phyloP scores from a whole-genome alignment of 2,329 filamentous ascomycete species.

The Penicillium sp. region DNA sequence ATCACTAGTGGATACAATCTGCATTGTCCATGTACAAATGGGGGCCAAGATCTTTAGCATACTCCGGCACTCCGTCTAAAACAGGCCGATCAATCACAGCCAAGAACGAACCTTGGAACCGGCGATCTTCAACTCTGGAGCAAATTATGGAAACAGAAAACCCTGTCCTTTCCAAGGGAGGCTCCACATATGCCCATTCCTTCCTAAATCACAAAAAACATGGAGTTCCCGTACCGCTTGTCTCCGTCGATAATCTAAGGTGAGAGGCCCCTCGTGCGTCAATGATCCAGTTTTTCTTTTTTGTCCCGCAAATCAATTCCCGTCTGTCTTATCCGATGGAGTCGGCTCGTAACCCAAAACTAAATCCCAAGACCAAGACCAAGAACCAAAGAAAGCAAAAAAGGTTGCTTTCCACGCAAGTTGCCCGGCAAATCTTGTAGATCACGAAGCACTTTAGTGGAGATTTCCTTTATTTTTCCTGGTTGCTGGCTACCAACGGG shows the following conservation, averaged over 20 bases:
- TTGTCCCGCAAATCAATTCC: background rate
- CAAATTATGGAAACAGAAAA: background rate
- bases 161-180: background rate
- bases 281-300: background rate
- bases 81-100: background rate
- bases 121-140: background rate
- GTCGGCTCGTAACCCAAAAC: background rate
- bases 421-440: background rate
- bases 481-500: background rate
- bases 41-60: background rate
- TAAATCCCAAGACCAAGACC: background rate
- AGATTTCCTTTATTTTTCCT: background rate
- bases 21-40: background rate
- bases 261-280: conserved; percentile 1
- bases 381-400: background rate
- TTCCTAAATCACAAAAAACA: background rate
- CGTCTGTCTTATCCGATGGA: background rate
- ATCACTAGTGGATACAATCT: no score
- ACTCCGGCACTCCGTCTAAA: background rate
- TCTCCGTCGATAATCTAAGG: conserved; percentile 2
- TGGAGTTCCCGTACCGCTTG: conserved; percentile 4
- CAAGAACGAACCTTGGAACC: background rate
- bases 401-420: background rate
- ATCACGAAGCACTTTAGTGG: background rate
- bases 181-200: background rate